Conservation (phyloP, 2,329 filamentous ascomycete species). For the Leptoxyphium fumago region DNA sequence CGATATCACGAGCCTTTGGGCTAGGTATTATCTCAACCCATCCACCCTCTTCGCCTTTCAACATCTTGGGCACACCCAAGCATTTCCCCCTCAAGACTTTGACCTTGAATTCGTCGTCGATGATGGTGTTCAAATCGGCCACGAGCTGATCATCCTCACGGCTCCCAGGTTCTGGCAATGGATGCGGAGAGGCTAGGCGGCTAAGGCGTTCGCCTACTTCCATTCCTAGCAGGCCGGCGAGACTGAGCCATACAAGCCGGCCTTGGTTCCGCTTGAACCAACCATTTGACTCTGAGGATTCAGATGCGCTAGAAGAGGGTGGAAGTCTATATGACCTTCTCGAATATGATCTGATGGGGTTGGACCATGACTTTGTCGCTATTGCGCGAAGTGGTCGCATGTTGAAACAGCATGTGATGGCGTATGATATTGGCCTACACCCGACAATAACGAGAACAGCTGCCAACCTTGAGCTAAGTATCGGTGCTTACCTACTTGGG, state of each 20-base stretch:
- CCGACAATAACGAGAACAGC: no score
- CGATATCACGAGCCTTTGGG: neutral
- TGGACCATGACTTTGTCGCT: no score
- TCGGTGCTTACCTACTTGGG: no score
- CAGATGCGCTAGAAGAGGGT: neutral
- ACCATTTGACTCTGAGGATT: slow-evolving; percentile 1
- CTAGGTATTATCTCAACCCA: slow-evolving; percentile 18
- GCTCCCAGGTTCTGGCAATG: slow-evolving; percentile 25
- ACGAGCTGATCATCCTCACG: slow-evolving; percentile 28
- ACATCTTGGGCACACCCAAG: slow-evolving; percentile 17
- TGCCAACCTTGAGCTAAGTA: no score
- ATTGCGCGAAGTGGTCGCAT: no score
- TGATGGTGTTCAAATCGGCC: slow-evolving; percentile 27
- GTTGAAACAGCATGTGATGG: no score
- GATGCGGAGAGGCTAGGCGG: slow-evolving; percentile 30
- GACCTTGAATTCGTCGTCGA: slow-evolving; percentile 35
- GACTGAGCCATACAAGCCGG: slow-evolving; percentile 11
- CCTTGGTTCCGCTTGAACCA: slow-evolving; percentile 8
- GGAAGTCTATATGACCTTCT: no score
- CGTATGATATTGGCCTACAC: no score
- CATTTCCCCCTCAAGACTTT: slow-evolving; percentile 31
- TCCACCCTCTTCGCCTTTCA: slow-evolving; percentile 16
- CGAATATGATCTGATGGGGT: neutral
- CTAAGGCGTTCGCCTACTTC: slow-evolving; percentile 25
- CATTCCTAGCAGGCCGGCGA: slow-evolving; percentile 30